These are phyloP conservation scores for Plasmopara viticola DNA, from an alignment of 352 stramenopile genomes.

Conservation along the genomic window DNA sequence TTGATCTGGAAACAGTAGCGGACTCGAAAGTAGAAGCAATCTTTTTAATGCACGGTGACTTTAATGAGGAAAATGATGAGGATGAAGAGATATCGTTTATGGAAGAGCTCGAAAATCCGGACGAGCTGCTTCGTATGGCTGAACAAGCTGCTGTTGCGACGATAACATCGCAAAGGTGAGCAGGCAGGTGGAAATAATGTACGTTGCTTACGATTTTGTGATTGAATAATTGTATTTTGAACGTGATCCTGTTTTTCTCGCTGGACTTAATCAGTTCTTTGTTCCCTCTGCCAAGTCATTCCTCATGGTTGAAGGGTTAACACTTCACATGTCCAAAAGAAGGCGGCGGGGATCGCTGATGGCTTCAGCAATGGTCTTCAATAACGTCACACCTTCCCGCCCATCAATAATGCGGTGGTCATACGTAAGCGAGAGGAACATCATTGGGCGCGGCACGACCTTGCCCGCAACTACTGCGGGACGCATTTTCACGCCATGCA, in stretches of 20 bases:
- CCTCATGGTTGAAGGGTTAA: no score
- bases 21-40: no score
- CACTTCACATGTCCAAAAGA: conserved; percentile 72
- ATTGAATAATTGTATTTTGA: no score
- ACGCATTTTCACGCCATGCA: conserved; percentile 98
- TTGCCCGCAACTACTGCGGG: conserved; percentile 90
- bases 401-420: conserved; percentile 99
- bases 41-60: not conserved
- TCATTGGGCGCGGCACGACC: conserved; percentile 97
- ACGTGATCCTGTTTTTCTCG: not conserved
- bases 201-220: no score
- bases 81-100: conserved; percentile 29
- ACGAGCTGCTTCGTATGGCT: conserved; percentile 24
- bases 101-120: conserved; percentile 25
- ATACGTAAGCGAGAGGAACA: conserved; percentile 99
- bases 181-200: no score
- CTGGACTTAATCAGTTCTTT: not conserved
- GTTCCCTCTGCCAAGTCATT: not conserved
- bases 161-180: conserved; percentile 1
- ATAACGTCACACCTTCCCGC: conserved; percentile 98
- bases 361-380: conserved; percentile 97
- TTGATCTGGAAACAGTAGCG: no score
- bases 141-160: conserved; percentile 25
- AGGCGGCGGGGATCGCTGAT: conserved; percentile 93
- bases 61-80: conserved; percentile 7